phyloP scores from a whole-genome alignment of 768 basidiomycete species.

The Botryobasidium botryosum region DNA sequence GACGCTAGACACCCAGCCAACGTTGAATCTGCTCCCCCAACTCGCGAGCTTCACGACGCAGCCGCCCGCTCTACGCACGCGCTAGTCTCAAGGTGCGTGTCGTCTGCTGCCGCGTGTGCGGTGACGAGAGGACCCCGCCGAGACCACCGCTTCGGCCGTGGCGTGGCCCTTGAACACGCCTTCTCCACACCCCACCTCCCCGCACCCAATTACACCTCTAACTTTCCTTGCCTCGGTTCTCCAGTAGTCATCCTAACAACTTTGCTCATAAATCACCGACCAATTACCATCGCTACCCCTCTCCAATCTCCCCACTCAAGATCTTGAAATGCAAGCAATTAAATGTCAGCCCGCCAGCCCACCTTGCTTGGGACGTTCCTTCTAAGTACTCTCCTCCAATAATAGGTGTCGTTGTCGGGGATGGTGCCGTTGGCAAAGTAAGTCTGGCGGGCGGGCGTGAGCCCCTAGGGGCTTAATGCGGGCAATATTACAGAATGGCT shows the following conservation, averaged over 20 bases:
- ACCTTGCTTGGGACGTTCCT: background rate
- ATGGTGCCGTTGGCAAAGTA: conserved; percentile 97
- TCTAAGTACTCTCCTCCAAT: background rate
- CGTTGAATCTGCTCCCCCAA: too few relatives aligned
- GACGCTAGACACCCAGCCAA: too few relatives aligned
- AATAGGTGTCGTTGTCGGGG: conserved; percentile 91
- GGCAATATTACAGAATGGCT: too few relatives aligned
- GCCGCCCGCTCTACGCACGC: too few relatives aligned
- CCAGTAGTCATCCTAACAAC: background rate
- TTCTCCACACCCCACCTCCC: background rate
- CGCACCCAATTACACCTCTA: background rate
- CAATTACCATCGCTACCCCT: background rate
- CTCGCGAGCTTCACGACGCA: too few relatives aligned
- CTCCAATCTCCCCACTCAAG: background rate
- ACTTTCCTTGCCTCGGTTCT: background rate
- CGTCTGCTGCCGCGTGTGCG: too few relatives aligned
- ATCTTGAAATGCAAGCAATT: conserved; percentile 9
- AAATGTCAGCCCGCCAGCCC: conserved; percentile 7
- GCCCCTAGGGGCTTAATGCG: too few relatives aligned
- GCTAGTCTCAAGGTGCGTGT: too few relatives aligned
- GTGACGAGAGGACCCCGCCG: background rate
- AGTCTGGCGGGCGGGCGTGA: too few relatives aligned
- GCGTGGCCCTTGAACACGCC: background rate
- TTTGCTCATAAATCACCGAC: background rate
- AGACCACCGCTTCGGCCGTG: background rate